phyloP scores from a whole-genome alignment of 192 early-diverging fungal genomes.

The Pilobolus umbonatus region DNA sequence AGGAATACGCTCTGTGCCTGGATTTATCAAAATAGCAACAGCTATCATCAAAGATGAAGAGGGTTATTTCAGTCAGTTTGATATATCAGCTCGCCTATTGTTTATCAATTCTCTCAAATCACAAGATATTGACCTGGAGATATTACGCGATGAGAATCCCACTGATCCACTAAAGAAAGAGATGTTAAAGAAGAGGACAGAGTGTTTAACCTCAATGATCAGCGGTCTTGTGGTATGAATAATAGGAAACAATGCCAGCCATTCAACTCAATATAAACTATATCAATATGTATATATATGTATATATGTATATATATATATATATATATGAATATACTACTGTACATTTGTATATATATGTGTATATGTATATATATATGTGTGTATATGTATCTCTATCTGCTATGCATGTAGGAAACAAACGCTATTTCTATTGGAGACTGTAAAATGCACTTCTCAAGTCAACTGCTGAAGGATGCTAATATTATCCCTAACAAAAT shows the following conservation, averaged over 20 bases:
- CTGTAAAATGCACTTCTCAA: conserved; percentile 26
- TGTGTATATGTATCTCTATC: too few relatives aligned
- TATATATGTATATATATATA: too few relatives aligned
- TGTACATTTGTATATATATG: too few relatives aligned
- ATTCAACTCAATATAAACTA: not conserved
- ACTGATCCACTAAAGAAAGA: not conserved
- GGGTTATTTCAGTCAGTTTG: not conserved
- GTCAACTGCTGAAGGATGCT: conserved; percentile 20
- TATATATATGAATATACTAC: too few relatives aligned
- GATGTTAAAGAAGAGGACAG: not conserved
- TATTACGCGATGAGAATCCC: conserved; percentile 11
- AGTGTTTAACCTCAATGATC: conserved; percentile 20
- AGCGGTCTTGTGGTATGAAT: conserved; percentile 19
- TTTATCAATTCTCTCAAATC: conserved; percentile 27
- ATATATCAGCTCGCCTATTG: conserved; percentile 11
- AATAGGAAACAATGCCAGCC: not conserved
- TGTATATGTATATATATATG: too few relatives aligned
- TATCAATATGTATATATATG: not conserved
- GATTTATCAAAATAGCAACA: conserved; percentile 15
- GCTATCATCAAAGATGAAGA: conserved; percentile 22
- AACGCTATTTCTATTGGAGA: conserved; percentile 1
- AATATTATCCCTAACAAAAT: conserved; percentile 20
- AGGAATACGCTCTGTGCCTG: conserved; percentile 17
- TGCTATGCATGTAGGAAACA: conserved; percentile 6
- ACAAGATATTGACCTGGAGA: conserved; percentile 19